Percentiles rank a stretch among this genome's conserved stretches.
These are phyloP conservation scores for Cryphonectria japonica DNA, from an alignment of 2,329 filamentous ascomycete species.

Conservation along the genomic window DNA sequence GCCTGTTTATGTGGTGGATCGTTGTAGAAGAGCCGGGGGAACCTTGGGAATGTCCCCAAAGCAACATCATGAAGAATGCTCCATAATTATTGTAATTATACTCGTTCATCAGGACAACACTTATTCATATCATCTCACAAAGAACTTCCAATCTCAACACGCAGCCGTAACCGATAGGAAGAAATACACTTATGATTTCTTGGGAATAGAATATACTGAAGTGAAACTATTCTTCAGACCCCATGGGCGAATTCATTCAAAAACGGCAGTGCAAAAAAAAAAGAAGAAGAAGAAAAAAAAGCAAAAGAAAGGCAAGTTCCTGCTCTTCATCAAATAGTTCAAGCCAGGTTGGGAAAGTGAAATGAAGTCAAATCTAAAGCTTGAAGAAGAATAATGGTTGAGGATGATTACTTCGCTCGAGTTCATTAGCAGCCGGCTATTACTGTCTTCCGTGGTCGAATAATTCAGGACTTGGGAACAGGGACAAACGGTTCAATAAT, in stretches of 20 bases:
- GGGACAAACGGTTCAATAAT: not conserved
- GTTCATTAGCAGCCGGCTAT: not conserved
- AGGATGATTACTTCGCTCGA: not conserved
- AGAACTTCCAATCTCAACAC: no score
- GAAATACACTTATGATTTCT: not conserved
- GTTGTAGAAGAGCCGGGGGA: no score
- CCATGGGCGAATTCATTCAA: not conserved
- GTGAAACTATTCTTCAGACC: not conserved
- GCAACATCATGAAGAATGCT: no score
- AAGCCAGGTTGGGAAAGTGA: not conserved
- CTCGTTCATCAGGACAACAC: no score
- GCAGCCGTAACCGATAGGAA: not conserved
- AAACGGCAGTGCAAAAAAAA: not conserved
- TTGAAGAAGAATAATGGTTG: not conserved
- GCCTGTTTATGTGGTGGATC: no score
- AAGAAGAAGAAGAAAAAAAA: no score
- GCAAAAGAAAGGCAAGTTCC: not conserved
- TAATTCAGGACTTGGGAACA: not conserved
- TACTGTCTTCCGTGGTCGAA: not conserved
- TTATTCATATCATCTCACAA: no score
- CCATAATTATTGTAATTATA: no score
- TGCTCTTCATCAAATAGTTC: not conserved
- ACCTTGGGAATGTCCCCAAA: no score
- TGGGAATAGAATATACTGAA: no score
- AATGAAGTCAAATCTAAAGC: not conserved